Evolutionary conservation across 805 yeast species (phyloP).

Genomic region (Teunomyces funiuensis): DNA sequence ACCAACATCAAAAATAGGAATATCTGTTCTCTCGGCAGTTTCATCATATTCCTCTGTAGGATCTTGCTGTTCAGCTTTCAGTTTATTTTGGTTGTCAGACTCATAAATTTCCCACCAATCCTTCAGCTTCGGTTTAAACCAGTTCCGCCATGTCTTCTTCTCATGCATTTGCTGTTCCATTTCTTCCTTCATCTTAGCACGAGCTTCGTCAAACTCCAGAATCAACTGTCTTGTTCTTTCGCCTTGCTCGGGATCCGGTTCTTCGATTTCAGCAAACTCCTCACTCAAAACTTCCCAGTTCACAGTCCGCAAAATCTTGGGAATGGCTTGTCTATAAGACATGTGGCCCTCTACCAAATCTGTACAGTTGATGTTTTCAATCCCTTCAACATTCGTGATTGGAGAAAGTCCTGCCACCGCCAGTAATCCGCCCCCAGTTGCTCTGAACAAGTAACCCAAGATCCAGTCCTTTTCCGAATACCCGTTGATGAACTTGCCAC

Average conservation of each 20-base stretch:
- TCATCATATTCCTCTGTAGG: slow-evolving; percentile 16
- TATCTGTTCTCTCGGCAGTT: slow-evolving; percentile 5
- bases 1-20: slow-evolving; percentile 44
- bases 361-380: slow-evolving; percentile 88
- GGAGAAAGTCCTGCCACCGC: slow-evolving; percentile 90
- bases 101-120: slow-evolving; percentile 61
- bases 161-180: slow-evolving; percentile 25
- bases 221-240: slow-evolving; percentile 82
- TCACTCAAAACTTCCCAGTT: slow-evolving; percentile 86
- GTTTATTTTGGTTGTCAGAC: background rate
- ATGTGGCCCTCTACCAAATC: slow-evolving; percentile 89
- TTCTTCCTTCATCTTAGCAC: slow-evolving; percentile 55
- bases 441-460: slow-evolving; percentile 89
- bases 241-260: slow-evolving; percentile 85
- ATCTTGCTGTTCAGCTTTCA: background rate
- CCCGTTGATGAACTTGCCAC: slow-evolving; percentile 88
- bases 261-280: slow-evolving; percentile 93
- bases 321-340: slow-evolving; percentile 96
- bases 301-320: slow-evolving; percentile 63
- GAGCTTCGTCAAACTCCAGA: slow-evolving; percentile 83
- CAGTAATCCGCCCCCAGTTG: slow-evolving; percentile 90
- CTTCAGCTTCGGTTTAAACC: slow-evolving; percentile 49
- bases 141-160: slow-evolving; percentile 47
- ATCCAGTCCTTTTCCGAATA: slow-evolving; percentile 94
- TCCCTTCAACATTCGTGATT: slow-evolving; percentile 56